These are phyloP conservation scores for Tetrahymena thermophila DNA, from an alignment of 73 alveolate genomes.

Conservation along the genomic window DNA sequence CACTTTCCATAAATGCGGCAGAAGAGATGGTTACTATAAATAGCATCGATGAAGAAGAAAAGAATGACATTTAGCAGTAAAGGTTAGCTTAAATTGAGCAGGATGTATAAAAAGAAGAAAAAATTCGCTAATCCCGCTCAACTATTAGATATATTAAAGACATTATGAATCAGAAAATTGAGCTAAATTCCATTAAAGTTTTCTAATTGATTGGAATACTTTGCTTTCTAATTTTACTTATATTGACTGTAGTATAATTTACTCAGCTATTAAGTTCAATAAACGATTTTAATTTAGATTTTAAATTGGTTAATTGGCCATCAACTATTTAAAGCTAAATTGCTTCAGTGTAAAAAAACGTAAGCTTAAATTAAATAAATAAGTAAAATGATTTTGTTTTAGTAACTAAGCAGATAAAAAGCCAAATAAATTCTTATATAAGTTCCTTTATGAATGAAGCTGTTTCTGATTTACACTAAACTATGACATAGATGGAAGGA, in stretches of 20 bases:
- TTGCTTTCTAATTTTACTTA: neutral
- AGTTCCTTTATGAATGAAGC: neutral
- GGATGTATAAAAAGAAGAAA: neutral
- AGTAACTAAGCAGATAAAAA: neutral
- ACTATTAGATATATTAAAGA: neutral
- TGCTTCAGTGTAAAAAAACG: neutral
- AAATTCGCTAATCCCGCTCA: neutral
- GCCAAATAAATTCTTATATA: neutral
- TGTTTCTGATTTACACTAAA: neutral
- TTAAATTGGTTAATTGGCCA: neutral
- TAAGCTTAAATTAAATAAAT: neutral
- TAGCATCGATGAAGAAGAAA: neutral
- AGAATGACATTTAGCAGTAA: neutral
- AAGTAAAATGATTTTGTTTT: neutral
- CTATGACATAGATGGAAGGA: neutral
- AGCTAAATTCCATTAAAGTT: neutral
- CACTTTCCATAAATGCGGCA: neutral
- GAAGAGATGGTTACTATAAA: neutral
- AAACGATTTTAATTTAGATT: neutral
- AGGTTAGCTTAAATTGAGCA: neutral
- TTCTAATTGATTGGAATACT: neutral
- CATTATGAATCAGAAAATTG: neutral
- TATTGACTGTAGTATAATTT: neutral
- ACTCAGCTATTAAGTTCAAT: neutral
- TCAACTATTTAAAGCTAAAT: neutral